A percentile compares a stretch with the other conserved stretches of the same genome.
Conservation (phyloP, 2,329 filamentous ascomycete species). For the Colletotrichum echinochloae region DNA sequence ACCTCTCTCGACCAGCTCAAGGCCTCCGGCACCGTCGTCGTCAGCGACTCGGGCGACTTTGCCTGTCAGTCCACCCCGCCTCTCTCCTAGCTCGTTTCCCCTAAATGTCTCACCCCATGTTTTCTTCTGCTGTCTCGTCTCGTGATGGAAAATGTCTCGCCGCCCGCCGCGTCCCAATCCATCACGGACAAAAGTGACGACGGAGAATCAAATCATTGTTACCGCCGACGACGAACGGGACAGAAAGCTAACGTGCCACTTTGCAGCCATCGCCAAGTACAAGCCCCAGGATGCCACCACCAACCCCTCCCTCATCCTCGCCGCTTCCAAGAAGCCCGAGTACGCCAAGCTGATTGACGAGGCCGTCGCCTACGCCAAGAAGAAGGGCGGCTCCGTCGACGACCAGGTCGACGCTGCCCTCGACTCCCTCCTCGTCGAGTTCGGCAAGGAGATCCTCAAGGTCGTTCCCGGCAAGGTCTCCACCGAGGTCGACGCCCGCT, state of each 20-base stretch:
- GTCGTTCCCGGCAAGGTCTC: conserved; percentile 99
- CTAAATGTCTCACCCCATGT: conserved; percentile 24
- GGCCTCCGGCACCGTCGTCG: conserved; percentile 94
- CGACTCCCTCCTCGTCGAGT: conserved; percentile 95
- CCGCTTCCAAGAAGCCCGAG: conserved; percentile 97
- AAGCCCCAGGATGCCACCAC: conserved; percentile 99
- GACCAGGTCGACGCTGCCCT: conserved; percentile 90
- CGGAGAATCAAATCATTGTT: not conserved
- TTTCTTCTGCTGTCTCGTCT: not conserved
- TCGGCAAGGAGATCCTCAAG: conserved; percentile 96
- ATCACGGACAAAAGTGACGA: conserved; percentile 3
- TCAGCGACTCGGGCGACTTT: conserved; percentile 95
- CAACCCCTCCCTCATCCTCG: conserved; percentile 98
- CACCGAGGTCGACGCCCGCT: conserved; percentile 95
- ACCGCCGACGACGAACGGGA: conserved; percentile 30
- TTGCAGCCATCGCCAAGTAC: conserved; percentile 95
- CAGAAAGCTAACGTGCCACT: conserved; percentile 32
- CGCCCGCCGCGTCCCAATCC: conserved; percentile 15
- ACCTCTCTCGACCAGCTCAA: conserved; percentile 97
- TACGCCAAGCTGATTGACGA: conserved; percentile 92
- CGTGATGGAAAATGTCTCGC: not conserved
- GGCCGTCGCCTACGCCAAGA: conserved; percentile 88
- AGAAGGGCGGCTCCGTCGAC: conserved; percentile 75
- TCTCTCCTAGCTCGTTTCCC: conserved; percentile 3
- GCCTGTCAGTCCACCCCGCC: conserved; percentile 69